A percentile compares a stretch with the other conserved stretches of the same genome.
phyloP scores from a whole-genome alignment of 192 early-diverging fungal genomes.

The Coemansia sp. region DNA sequence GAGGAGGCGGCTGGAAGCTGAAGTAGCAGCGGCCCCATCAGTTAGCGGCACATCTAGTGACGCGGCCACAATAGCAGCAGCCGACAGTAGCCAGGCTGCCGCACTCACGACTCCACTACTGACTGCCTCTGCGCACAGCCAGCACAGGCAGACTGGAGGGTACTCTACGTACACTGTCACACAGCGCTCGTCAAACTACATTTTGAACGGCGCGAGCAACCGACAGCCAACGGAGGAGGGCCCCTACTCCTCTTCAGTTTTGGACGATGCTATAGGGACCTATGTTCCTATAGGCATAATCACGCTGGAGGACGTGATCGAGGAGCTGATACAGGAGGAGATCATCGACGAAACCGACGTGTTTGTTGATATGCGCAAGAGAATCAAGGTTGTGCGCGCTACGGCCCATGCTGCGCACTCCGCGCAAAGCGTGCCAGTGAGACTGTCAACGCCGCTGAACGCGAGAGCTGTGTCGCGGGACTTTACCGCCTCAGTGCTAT shows the following conservation, averaged over 20 bases:
- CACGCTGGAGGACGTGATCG: slow-evolving; percentile 79
- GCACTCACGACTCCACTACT: slow-evolving; percentile 1
- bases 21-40: neutral
- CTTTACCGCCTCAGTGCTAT: neutral
- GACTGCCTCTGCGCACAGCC: neutral
- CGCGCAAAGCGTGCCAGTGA: neutral
- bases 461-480: neutral
- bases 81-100: neutral
- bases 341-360: slow-evolving; percentile 81
- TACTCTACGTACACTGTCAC: neutral
- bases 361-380: slow-evolving; percentile 50
- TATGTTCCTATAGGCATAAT: slow-evolving; percentile 65
- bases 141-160: neutral
- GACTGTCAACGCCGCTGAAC: neutral
- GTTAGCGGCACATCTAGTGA: slow-evolving; percentile 1
- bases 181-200: slow-evolving; percentile 5
- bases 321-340: slow-evolving; percentile 79
- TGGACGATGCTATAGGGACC: slow-evolving; percentile 40
- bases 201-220: neutral
- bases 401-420: neutral
- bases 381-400: slow-evolving; percentile 44
- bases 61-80: neutral
- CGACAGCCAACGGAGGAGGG: slow-evolving; percentile 14
- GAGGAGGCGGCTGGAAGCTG: neutral
- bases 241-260: neutral